These are phyloP conservation scores for Astrothelium macrocarpum DNA, from an alignment of 495 filamentous ascomycete species.

Conservation along the genomic window DNA sequence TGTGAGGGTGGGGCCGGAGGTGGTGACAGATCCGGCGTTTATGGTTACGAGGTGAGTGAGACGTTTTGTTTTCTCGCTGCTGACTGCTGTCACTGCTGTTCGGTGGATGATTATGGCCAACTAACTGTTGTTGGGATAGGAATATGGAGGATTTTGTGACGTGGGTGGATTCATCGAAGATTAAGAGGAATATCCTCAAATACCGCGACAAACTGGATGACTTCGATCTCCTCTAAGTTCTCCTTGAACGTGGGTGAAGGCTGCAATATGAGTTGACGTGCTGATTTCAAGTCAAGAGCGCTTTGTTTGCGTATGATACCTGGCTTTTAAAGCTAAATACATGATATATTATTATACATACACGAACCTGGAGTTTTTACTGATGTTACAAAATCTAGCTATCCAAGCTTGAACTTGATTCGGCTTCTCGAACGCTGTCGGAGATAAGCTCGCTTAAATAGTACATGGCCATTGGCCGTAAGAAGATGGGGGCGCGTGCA, in stretches of 20 bases:
- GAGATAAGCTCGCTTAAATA: too few relatives aligned
- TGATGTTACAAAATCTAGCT: background rate
- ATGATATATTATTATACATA: background rate
- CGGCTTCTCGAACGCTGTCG: too few relatives aligned
- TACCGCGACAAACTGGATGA: constrained; percentile 95
- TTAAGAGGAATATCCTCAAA: constrained; percentile 85
- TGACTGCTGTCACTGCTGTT: too few relatives aligned
- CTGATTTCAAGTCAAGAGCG: too few relatives aligned
- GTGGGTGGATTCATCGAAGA: constrained; percentile 93
- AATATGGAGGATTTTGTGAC: constrained; percentile 96
- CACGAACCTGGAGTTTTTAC: background rate
- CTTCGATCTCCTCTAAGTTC: constrained; percentile 68
- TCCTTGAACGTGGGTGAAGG: background rate
- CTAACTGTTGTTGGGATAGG: constrained; percentile 33
- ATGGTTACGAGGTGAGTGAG: constrained; percentile 49
- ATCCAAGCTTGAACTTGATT: too few relatives aligned
- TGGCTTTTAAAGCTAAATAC: background rate
- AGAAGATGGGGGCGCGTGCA: too few relatives aligned
- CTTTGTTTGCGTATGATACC: background rate
- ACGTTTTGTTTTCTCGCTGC: background rate
- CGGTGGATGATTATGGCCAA: constrained; percentile 15
- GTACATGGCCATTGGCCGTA: too few relatives aligned
- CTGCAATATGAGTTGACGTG: background rate
- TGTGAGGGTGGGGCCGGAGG: constrained; percentile 84
- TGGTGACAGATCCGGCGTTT: constrained; percentile 76